These are phyloP conservation scores for Fusarium lyarnte DNA, from an alignment of 2,329 filamentous ascomycete genomes.

Conservation along the genomic window DNA sequence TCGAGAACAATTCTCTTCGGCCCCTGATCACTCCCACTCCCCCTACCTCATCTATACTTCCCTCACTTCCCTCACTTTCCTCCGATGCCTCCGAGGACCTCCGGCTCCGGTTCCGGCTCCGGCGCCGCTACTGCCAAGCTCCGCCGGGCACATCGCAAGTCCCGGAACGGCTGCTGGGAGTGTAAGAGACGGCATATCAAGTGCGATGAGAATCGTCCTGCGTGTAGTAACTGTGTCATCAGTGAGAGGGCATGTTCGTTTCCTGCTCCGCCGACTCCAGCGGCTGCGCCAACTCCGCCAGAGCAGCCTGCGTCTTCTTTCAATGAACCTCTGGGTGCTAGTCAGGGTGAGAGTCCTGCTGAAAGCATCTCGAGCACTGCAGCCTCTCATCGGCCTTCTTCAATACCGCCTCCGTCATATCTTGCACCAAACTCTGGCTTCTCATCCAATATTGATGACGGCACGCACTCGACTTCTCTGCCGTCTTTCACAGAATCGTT, in stretches of 20 bases:
- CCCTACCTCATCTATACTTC: not conserved
- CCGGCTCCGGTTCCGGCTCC: conserved; percentile 28
- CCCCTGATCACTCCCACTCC: not conserved
- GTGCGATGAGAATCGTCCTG: conserved; percentile 54
- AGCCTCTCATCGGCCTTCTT: conserved; percentile 10
- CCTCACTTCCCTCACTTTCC: not conserved
- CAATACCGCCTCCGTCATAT: conserved; percentile 29
- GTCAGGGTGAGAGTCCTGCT: conserved; percentile 36
- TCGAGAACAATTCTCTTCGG: conserved; percentile 1
- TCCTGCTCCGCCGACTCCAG: conserved; percentile 17
- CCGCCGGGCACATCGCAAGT: conserved; percentile 52
- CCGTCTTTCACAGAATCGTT: conserved; percentile 38
- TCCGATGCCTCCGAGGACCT: conserved; percentile 32
- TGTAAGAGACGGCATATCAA: conserved; percentile 55
- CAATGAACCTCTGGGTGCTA: conserved; percentile 1
- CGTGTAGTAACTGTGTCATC: conserved; percentile 53
- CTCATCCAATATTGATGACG: conserved; percentile 2
- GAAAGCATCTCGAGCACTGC: conserved; percentile 34
- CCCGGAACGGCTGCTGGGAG: conserved; percentile 53
- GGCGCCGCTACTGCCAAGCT: conserved; percentile 41
- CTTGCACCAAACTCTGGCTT: not conserved
- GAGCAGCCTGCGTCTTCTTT: conserved; percentile 3
- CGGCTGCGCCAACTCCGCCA: conserved; percentile 11
- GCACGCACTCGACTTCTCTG: conserved; percentile 26
- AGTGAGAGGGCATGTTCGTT: conserved; percentile 51